Evolutionary conservation across 2,329 filamentous ascomycete genomes (phyloP), one percentile per base, ranked within the genome.

Genomic region (Fusarium tanahbumbuense): DNA sequence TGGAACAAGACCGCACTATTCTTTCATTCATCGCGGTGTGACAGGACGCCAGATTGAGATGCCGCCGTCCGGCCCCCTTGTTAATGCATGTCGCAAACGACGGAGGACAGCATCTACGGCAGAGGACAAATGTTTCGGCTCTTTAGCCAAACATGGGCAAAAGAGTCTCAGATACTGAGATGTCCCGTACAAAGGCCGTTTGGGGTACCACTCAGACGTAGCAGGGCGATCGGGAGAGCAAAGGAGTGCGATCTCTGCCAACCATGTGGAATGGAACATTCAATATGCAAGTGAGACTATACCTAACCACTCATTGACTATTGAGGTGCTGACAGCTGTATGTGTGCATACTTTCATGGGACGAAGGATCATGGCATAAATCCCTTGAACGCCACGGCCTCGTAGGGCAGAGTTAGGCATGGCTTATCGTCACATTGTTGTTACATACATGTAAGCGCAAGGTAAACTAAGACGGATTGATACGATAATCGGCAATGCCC

Each of bases 111-210:
- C 63, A 60, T 60, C 45, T 55, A 64, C 45, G 40, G 58, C 55
- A 62, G 59, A 71, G 60, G 41, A 64, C 67, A 48, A 66, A 72
- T 64, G 60, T 61, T 60, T 74, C 72, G 72, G 72, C 65, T 64
- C 59, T 68, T 68, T 70, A 64, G 45, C 72, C 68, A 50, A 56
- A 70, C 67, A 57, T 50, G 71, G 71, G 47, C 47, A 65, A 60
- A 62, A 28, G 41, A 56, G 54, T 59, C 60, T 67, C 54, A 70
- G 56, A 30, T 50, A 42, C 32, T 50, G 56, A 49, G 54, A 50
- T 44, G 48, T 70, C 27, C 49, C 27, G 50, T 44, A 57, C 49
- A 65, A 48, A 60, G 30, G 47, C 56, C 47, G 55, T 66, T 49
- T 58, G 49, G 18, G 45, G 52, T 67, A 34, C 30, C 41, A 70